Percentiles rank a stretch among this genome's conserved stretches.
Evolutionary conservation across 2,329 filamentous ascomycete species (phyloP).

Genomic region (Aspergillus novoparasiticus): DNA sequence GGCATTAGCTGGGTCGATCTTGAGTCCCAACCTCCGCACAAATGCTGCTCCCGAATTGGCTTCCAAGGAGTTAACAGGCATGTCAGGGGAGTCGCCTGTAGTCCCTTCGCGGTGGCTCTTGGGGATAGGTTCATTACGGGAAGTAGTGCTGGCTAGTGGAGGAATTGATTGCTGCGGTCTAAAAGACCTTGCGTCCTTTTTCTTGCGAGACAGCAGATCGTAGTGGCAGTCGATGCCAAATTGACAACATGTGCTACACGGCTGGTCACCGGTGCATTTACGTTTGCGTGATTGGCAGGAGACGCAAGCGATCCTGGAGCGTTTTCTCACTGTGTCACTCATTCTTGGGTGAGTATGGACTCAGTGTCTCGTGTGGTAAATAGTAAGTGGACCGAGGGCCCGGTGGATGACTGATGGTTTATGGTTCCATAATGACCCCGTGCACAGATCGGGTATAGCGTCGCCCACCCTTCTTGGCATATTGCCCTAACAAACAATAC

Average conservation of each 20-base stretch:
- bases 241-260: slow-evolving; percentile 56
- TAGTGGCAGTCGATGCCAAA: slow-evolving; percentile 59
- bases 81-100: slow-evolving; percentile 22
- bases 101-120: slow-evolving; percentile 15
- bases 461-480: background rate
- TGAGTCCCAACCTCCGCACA: slow-evolving; percentile 54
- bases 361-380: background rate
- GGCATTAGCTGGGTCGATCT: slow-evolving; percentile 56
- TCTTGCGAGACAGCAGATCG: slow-evolving; percentile 35
- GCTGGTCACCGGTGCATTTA: slow-evolving; percentile 57
- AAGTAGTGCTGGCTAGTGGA: background rate
- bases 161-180: slow-evolving; percentile 15
- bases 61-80: slow-evolving; percentile 48
- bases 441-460: background rate
- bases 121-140: slow-evolving; percentile 4
- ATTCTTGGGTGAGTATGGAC: slow-evolving; percentile 17
- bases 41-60: slow-evolving; percentile 62
- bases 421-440: background rate
- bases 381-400: background rate
- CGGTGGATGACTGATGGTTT: too few species aligned
- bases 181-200: slow-evolving; percentile 31
- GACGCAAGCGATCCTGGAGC: slow-evolving; percentile 52
- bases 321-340: slow-evolving; percentile 36
- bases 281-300: slow-evolving; percentile 60
- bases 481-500: background rate